These are phyloP conservation scores for Pachysandra terminalis DNA, from an alignment of 164 flowering plant species.

Conservation along the genomic window DNA sequence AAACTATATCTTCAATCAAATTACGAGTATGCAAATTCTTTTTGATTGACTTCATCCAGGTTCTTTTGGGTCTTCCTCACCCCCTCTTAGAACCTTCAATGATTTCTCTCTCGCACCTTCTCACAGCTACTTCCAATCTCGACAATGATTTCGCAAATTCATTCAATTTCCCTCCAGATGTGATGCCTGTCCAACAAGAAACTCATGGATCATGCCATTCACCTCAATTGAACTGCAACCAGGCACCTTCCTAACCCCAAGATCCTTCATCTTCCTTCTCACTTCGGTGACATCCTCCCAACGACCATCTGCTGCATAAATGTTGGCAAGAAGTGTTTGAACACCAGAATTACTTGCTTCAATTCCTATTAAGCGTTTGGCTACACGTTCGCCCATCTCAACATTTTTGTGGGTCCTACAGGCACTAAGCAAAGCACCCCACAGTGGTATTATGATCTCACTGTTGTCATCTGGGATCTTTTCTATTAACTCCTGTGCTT, in stretches of 20 bases:
- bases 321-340: conserved; percentile 61
- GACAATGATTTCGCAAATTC: conserved; percentile 20
- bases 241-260: conserved; percentile 54
- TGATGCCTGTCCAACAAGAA: conserved; percentile 44
- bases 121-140: too few relatives aligned
- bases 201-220: conserved; percentile 50
- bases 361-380: conserved; percentile 31
- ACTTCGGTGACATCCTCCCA: conserved; percentile 70
- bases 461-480: conserved; percentile 29
- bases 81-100: too few relatives aligned
- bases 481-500: conserved; percentile 53
- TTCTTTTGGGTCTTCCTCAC: too few relatives aligned
- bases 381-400: conserved; percentile 63
- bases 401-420: conserved; percentile 67
- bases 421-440: conserved; percentile 77
- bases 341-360: conserved; percentile 49
- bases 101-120: too few relatives aligned
- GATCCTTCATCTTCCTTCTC: conserved; percentile 61
- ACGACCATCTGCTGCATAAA: conserved; percentile 70
- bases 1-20: too few relatives aligned
- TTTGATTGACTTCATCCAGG: too few relatives aligned
- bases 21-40: too few relatives aligned
- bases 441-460: conserved; percentile 47
- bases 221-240: conserved; percentile 80
- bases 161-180: conserved; percentile 31